Evolutionary conservation across 305 asterid species (phyloP), one percentile per base, ranked within the genome.

Genomic region (Solanum hybrid): DNA sequence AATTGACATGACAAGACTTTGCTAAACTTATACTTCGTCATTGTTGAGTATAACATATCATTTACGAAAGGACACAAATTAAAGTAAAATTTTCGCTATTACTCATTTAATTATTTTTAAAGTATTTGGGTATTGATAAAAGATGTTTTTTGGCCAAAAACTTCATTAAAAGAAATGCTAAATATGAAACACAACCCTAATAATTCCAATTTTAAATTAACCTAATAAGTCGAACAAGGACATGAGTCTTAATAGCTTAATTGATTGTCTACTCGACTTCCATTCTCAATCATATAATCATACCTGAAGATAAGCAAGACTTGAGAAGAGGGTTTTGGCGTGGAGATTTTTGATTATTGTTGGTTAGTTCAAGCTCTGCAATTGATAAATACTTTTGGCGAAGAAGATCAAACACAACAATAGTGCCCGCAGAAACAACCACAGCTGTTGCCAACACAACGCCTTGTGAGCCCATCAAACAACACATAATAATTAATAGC

Each of bases 391-490:
- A 92, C 90, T 93, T 95, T 1, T 93, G 94, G 12, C 91, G 90
- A 89, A 94, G 89, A 87, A 91, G 96, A 90, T 96, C 97, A 87
- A 95, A 92, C 90, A 95, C 93, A 85, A 96, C 70, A 6, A 95
- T 79, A 82, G 97, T 93, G 45, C 96, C 98, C n/a, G 97, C 98
- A 41, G 99, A 97, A 81, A 96, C 96, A 2, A 96, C 98, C 97
- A 97, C 93, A 87, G 98, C 99, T 24, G 99, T 95, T 41, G 98
- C 99, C 41, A 96, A 87, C 80, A 95, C 98, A 24, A 94, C 61
- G 70, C 95, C 95, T 86, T 96, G 98, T 29, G 97, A 93, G 14
- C 94, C 91, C 95, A 95, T 88, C 91, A 94, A 89, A 22, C 93
- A 88, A 32, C 92, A 73, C 36, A 68, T 84, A 34, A 3, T 34